Conservation (phyloP, 805 yeast species). For the Myxozyma geophila region DNA sequence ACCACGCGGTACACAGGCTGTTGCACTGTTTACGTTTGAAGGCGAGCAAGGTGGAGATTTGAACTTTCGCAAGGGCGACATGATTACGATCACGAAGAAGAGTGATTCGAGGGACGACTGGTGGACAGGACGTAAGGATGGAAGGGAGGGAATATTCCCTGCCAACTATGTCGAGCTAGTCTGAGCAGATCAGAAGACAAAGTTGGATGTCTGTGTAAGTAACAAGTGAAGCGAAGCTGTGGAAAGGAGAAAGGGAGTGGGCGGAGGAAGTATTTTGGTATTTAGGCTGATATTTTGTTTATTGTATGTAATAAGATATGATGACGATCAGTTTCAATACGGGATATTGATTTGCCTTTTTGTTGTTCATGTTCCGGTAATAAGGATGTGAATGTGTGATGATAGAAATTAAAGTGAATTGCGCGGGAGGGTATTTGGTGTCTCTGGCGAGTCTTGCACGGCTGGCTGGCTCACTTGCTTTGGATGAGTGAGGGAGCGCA, state of each 20-base stretch:
- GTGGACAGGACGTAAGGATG: conserved; percentile 95
- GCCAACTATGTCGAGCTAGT: conserved; percentile 92
- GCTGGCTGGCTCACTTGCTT: not conserved
- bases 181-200: conserved; percentile 39
- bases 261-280: too few species aligned
- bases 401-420: conserved; percentile 5
- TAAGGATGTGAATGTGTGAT: not conserved
- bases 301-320: too few species aligned
- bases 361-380: not conserved
- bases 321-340: too few species aligned
- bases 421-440: not conserved
- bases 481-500: not conserved
- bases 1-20: conserved; percentile 68
- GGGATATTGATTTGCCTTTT: not conserved
- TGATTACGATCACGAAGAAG: conserved; percentile 81
- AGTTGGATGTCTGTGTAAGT: not conserved
- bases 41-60: conserved; percentile 95
- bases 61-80: conserved; percentile 92
- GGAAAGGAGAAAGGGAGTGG: not conserved
- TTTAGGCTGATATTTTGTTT: too few species aligned
- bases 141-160: conserved; percentile 90
- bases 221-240: not conserved
- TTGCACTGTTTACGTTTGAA: conserved; percentile 83
- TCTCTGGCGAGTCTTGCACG: not conserved
- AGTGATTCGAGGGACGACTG: conserved; percentile 91